Base-by-base conservation (phyloP, 331 rosid genomes). In the Quercus tomentella region DNA sequence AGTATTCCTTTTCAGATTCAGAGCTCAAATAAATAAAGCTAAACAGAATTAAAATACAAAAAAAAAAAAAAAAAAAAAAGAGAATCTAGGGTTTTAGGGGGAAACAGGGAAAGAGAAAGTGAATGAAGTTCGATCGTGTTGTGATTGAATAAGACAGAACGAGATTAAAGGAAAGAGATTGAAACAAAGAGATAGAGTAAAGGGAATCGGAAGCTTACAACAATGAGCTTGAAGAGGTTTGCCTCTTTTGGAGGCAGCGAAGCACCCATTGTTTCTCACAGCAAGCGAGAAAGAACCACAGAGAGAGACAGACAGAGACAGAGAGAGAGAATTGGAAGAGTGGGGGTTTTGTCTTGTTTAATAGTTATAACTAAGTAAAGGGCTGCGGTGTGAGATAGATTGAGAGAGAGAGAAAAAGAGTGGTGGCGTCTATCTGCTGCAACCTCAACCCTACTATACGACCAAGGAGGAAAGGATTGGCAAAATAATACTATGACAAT, bases 171-270 rank as follows among this genome's bases (percentile, higher is more conserved):
- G 33, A 77, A 0, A 31, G 2, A 78, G 10, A 76, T 12, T 9
- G 31, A 58, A 49, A 25, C 23, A 20, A 52, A 23, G 70, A 3
- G 25, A 15, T 0, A 14, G 33, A 23, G 30, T 49, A 14, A 49
- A 49, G 22, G 76, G 69, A 65, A 84, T 66, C 82, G 79, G 77
- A 66, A 58, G 85, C 89, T 89, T 87, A 89, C 84, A 74, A 86
- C 98, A 86, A 95, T 91, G 90, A 92, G 97, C 89, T 95, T 95
- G 97, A 95, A 95, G 89, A 95, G 97, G 87, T 91, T 95, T 79
- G 97, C 93, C 90, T 95, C 98, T 68, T 86, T 95, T 45, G 96
- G 85, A 15, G 97, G 98, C 54, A 95, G 93, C 37, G 97, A 88
- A 81, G 96, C 97, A 62, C 97, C 97, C 98, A 94, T 94, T 86